Evolutionary conservation across 2,329 filamentous ascomycete species (phyloP), one percentile per base, ranked within the genome.

Genomic region (Ampelomyces quisqualis): DNA sequence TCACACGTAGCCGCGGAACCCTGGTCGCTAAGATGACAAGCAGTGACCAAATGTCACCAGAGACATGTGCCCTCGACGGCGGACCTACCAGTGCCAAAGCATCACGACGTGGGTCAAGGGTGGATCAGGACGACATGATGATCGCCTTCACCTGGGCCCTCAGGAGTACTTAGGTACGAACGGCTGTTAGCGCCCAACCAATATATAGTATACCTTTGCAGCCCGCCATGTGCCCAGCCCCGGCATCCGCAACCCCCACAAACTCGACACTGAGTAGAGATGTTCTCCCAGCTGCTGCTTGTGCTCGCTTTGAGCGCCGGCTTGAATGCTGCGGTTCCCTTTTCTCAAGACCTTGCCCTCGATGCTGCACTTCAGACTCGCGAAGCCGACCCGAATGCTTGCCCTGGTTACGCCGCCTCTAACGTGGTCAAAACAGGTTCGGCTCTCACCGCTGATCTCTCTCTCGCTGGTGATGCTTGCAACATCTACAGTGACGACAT

Each of bases 401-500:
- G 86, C 56, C 83, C 84, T 0, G 85, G 86, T 10, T 90, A 89
- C 69, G 74, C 62, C 19, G 85, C 84, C 2, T 77, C 75, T 13
- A 80, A 85, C 58, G 73, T 88, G 10, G 64, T 72, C 36, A 67
- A 73, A 35, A 78, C 71, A 0, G 58, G 65, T 23, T 72, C 70
- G 34, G 80, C 80, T 7, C 70, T 93, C 38, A 86, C 79, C 1
- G 89, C 88, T 2, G 77, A 85, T 49, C 73, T 95, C 33, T 76
- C 69, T 2, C 76, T 94, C 8, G 85, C 85, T 6, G 88, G 87
- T 0, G 57, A 73, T 7, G 74, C 84, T 5, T 85, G 82, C 64
- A 78, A 83, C 57, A 70, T 70, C 11, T 84, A 81, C 52, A 80
- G 81, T 33, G 70, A 70, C 2, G 82, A 85, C 52, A 49, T 85